These are phyloP conservation scores for Leccinum obscurum DNA, from an alignment of 768 basidiomycete genomes.

Conservation along the genomic window DNA sequence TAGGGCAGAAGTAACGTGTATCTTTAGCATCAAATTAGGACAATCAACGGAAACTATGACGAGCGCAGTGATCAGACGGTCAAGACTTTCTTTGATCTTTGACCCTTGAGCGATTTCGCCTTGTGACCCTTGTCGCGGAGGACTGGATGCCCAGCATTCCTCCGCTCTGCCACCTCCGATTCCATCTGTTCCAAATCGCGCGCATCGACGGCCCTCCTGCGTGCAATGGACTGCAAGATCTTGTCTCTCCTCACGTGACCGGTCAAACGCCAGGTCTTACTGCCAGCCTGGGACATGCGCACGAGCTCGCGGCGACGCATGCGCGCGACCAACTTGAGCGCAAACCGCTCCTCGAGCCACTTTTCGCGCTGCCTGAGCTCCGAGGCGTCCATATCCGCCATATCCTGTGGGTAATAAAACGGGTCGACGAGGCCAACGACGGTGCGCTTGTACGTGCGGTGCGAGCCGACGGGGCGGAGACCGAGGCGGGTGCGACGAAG, in stretches of 20 bases:
- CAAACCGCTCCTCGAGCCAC: slow-evolving; percentile 65
- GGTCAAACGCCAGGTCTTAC: slow-evolving; percentile 41
- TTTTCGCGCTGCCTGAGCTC: slow-evolving; percentile 56
- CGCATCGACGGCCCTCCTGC: slow-evolving; percentile 45
- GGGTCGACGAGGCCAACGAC: slow-evolving; percentile 90
- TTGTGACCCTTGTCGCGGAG: slow-evolving; percentile 21
- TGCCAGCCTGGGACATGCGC: slow-evolving; percentile 36
- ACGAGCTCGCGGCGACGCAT: slow-evolving; percentile 35
- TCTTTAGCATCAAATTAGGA: slow-evolving; percentile 18
- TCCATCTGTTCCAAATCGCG: slow-evolving; percentile 40
- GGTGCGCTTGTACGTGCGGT: slow-evolving; percentile 83
- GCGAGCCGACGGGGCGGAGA: slow-evolving; percentile 32
- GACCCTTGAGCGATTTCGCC: slow-evolving; percentile 4
- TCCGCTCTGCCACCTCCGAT: slow-evolving; percentile 28
- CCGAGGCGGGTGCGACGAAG: slow-evolving; percentile 33
- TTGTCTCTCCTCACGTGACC: slow-evolving; percentile 46
- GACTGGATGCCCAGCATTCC: slow-evolving; percentile 25
- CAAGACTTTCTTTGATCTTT: slow-evolving; percentile 9
- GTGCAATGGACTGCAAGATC: slow-evolving; percentile 51
- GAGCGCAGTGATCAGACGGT: slow-evolving; percentile 1
- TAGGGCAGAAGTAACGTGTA: slow-evolving; percentile 16
- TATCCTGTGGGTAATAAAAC: slow-evolving; percentile 86
- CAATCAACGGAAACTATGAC: slow-evolving; percentile 4
- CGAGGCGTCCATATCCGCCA: slow-evolving; percentile 71
- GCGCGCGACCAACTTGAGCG: slow-evolving; percentile 37